These are phyloP conservation scores for Eucalyptus shirleyi DNA, from an alignment of 345 rosid genomes.

Conservation along the genomic window DNA sequence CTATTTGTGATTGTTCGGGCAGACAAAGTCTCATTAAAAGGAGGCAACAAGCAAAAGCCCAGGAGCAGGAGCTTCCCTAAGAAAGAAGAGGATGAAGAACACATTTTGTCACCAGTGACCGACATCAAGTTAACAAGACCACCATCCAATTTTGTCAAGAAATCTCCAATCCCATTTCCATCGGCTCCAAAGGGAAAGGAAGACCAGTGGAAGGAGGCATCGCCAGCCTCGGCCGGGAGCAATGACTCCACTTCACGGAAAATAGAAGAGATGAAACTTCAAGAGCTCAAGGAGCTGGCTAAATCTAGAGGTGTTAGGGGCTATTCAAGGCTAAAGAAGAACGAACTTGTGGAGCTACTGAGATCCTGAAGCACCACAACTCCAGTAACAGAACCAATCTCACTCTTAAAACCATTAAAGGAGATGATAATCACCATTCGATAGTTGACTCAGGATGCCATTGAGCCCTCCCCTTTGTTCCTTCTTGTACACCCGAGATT, in stretches of 20 bases:
- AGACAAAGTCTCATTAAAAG: neutral
- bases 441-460: neutral
- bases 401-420: neutral
- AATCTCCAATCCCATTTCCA: constrained; percentile 18
- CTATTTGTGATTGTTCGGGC: neutral
- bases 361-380: neutral
- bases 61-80: neutral
- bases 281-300: constrained; percentile 55
- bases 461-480: neutral
- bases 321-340: constrained; percentile 54
- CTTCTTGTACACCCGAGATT: neutral
- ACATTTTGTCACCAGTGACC: neutral
- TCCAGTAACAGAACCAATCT: neutral
- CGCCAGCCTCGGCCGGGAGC: neutral
- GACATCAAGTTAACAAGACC: constrained; percentile 14
- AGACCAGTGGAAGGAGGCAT: neutral
- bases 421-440: neutral
- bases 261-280: constrained; percentile 46
- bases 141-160: constrained; percentile 29
- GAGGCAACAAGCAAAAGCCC: neutral
- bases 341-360: constrained; percentile 32
- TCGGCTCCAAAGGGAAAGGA: constrained; percentile 6
- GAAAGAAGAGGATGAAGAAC: neutral
- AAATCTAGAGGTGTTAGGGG: constrained; percentile 53
- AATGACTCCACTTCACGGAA: neutral